Percentiles rank a stretch among this genome's conserved stretches.
Conservation (phyloP, 805 yeast species). For the Candida schatavii region DNA sequence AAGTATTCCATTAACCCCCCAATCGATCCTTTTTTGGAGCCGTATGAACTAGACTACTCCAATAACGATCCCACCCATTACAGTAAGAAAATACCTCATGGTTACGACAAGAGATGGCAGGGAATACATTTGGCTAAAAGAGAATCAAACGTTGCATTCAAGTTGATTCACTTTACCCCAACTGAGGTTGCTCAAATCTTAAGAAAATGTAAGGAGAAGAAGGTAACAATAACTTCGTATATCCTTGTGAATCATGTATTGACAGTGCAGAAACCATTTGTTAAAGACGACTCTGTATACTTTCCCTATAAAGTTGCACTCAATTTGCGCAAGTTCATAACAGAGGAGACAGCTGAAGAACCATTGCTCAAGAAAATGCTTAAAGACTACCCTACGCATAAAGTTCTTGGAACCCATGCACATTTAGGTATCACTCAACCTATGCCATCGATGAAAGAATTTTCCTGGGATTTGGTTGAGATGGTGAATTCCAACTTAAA, state of each 20-base stretch:
- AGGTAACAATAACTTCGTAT: slow-evolving; percentile 34
- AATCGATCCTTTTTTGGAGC: slow-evolving; percentile 28
- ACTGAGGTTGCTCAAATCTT: slow-evolving; percentile 21
- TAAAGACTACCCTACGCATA: slow-evolving; percentile 18
- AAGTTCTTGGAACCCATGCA: slow-evolving; percentile 32
- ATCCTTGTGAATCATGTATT: slow-evolving; percentile 22
- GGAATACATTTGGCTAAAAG: slow-evolving; percentile 23
- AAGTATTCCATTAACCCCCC: slow-evolving; percentile 34
- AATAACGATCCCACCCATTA: slow-evolving; percentile 23
- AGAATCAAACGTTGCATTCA: slow-evolving; percentile 20
- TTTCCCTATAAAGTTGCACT: slow-evolving; percentile 28
- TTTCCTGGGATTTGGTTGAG: slow-evolving; percentile 32
- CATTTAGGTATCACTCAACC: slow-evolving; percentile 29
- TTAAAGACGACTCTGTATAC: slow-evolving; percentile 19
- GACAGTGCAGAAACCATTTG: slow-evolving; percentile 25
- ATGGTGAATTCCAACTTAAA: slow-evolving; percentile 18
- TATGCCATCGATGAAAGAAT: slow-evolving; percentile 27
- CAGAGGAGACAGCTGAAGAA: not conserved
- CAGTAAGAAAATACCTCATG: slow-evolving; percentile 18
- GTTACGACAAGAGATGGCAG: slow-evolving; percentile 24
- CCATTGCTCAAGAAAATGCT: not conserved
- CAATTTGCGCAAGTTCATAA: slow-evolving; percentile 28
- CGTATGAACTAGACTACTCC: slow-evolving; percentile 23
- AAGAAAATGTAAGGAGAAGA: slow-evolving; percentile 23
- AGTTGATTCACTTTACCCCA: slow-evolving; percentile 25